These are phyloP conservation scores for Fusarium albidum DNA, from an alignment of 2,329 filamentous ascomycete genomes.

Conservation along the genomic window DNA sequence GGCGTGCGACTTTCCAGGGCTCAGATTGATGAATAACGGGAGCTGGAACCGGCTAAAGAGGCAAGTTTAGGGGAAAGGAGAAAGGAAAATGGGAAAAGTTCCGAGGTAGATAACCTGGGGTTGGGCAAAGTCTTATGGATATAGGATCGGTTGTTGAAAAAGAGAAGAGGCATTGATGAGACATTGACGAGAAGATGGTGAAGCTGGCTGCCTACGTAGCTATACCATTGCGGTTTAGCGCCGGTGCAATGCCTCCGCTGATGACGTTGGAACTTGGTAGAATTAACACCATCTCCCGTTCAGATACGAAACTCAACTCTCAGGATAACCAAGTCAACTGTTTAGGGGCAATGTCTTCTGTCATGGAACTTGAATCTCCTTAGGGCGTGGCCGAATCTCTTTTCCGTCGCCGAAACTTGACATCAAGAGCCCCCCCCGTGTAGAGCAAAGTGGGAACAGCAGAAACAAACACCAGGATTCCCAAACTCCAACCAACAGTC, in stretches of 20 bases:
- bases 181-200: neutral
- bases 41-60: neutral
- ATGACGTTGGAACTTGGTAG: too few relatives aligned
- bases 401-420: conserved; percentile 38
- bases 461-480: conserved; percentile 40
- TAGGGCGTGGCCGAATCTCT: neutral
- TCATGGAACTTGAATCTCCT: neutral
- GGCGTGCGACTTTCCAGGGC: neutral
- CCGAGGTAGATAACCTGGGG: too few relatives aligned
- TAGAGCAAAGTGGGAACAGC: conserved; percentile 40
- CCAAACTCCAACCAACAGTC: conserved; percentile 45
- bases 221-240: conserved; percentile 31
- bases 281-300: neutral
- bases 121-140: neutral
- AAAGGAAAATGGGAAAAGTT: neutral
- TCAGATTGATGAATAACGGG: too few relatives aligned
- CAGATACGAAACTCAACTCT: neutral
- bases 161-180: conserved; percentile 9
- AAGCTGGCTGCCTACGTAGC: conserved; percentile 17
- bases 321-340: neutral
- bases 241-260: neutral
- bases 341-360: neutral
- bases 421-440: conserved; percentile 40
- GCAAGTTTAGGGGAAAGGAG: neutral
- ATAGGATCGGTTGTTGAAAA: neutral